phyloP scores from a whole-genome alignment of 352 stramenopile genomes.

The Discostella stelligera region DNA sequence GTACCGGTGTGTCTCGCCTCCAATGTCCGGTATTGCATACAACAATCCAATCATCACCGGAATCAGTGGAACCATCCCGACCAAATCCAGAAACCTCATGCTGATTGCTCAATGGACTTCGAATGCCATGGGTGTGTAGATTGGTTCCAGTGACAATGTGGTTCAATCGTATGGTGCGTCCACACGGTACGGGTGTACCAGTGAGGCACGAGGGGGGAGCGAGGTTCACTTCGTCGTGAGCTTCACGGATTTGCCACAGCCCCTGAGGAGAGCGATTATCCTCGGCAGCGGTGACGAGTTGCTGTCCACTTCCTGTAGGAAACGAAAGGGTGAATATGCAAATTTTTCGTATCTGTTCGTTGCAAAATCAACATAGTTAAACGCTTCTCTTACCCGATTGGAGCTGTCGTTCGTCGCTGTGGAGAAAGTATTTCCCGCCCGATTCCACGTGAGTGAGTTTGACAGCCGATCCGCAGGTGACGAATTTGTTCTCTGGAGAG shows the following conservation, averaged over 20 bases:
- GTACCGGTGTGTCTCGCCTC: constrained; percentile 56
- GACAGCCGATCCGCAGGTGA: constrained; percentile 84
- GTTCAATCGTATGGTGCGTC: constrained; percentile 74
- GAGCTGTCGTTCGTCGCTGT: constrained; percentile 75
- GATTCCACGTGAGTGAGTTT: constrained; percentile 82
- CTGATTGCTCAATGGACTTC: constrained; percentile 70
- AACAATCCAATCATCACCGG: constrained; percentile 81
- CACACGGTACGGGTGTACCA: constrained; percentile 74
- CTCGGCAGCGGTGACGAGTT: constrained; percentile 79
- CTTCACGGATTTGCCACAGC: constrained; percentile 75
- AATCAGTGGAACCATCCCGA: constrained; percentile 77
- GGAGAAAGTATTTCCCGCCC: constrained; percentile 68
- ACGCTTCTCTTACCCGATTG: constrained; percentile 22
- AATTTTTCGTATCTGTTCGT: no score
- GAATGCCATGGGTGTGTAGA: constrained; percentile 83
- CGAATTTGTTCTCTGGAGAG: constrained; percentile 49
- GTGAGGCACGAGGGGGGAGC: constrained; percentile 33
- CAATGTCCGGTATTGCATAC: constrained; percentile 65
- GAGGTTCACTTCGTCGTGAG: constrained; percentile 8
- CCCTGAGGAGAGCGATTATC: constrained; percentile 50
- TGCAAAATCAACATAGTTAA: constrained; percentile 19
- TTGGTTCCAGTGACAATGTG: constrained; percentile 81
- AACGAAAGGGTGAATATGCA: not conserved
- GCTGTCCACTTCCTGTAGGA: constrained; percentile 72
- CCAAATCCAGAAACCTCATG: constrained; percentile 85